These are phyloP conservation scores for Fusarium ramigenum DNA, from an alignment of 2,329 filamentous ascomycete genomes.

Conservation along the genomic window DNA sequence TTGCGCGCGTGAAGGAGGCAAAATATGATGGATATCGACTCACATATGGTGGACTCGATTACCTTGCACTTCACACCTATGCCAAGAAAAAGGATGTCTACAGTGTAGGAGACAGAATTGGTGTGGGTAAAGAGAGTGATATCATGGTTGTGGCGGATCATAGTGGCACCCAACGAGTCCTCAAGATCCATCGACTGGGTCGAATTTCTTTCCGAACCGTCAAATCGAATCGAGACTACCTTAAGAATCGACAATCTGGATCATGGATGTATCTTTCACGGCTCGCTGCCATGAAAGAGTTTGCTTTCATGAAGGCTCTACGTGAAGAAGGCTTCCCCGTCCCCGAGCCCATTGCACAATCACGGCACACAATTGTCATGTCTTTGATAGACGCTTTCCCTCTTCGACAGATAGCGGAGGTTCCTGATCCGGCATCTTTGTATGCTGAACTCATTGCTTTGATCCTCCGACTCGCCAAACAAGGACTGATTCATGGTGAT, in stretches of 20 bases:
- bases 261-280: constrained; percentile 99
- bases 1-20: constrained; percentile 92
- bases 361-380: constrained; percentile 97
- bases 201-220: constrained; percentile 97
- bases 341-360: constrained; percentile 87
- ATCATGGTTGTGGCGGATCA: constrained; percentile 92
- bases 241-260: constrained; percentile 79
- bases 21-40: constrained; percentile 98
- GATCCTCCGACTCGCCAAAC: constrained; percentile 82
- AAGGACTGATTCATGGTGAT: constrained; percentile 95
- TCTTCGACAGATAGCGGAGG: constrained; percentile 83
- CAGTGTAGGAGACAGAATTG: constrained; percentile 92
- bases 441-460: constrained; percentile 92
- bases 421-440: constrained; percentile 84
- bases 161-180: constrained; percentile 77
- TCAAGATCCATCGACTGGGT: constrained; percentile 96
- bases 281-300: constrained; percentile 93
- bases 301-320: constrained; percentile 90
- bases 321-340: constrained; percentile 87
- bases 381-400: constrained; percentile 91
- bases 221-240: constrained; percentile 94
- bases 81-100: constrained; percentile 83
- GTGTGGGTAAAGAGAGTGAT: constrained; percentile 97
- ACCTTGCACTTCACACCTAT: constrained; percentile 93
- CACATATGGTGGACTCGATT: constrained; percentile 96